Percentiles rank a stretch among this genome's conserved stretches.
Conservation (phyloP, 805 yeast species). For the Kodamaea jinghongensis region DNA sequence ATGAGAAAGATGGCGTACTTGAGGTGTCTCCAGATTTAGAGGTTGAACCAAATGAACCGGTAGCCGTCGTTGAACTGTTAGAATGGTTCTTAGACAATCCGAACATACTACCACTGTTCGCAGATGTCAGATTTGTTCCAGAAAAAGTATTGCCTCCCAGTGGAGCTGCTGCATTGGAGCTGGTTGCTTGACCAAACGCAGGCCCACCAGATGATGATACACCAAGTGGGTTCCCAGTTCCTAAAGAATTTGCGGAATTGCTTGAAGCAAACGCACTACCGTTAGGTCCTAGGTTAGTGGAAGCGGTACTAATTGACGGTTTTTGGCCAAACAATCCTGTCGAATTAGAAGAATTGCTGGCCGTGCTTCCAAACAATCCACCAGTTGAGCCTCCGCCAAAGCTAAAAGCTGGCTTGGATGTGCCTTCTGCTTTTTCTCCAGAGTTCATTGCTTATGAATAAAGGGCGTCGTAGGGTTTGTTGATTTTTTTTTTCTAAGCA, state of each 20-base stretch:
- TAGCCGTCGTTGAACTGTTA: not conserved
- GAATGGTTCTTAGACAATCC: not conserved
- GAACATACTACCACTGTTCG: no score
- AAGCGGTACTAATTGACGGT: not conserved
- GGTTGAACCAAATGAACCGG: not conserved
- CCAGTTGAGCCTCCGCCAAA: conserved; percentile 5
- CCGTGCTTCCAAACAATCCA: conserved; percentile 7
- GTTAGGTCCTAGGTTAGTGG: not conserved
- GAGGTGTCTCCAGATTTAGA: not conserved
- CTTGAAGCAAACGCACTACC: conserved; percentile 1
- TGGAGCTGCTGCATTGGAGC: not conserved
- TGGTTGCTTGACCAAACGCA: not conserved
- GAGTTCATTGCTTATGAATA: conserved; percentile 1
- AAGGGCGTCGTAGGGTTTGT: not conserved
- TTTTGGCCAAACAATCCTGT: conserved; percentile 4
- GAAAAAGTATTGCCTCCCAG: no score
- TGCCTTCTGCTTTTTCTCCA: not conserved
- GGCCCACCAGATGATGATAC: not conserved
- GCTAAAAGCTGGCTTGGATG: not conserved
- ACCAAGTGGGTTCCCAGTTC: not conserved
- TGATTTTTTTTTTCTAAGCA: conserved; percentile 1
- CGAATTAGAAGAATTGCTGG: conserved; percentile 1
- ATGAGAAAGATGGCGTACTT: not conserved
- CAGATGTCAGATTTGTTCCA: no score
- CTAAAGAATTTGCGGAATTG: not conserved